Conservation (phyloP, 2,329 filamentous ascomycete genomes). For the Colletotrichum sp. region DNA sequence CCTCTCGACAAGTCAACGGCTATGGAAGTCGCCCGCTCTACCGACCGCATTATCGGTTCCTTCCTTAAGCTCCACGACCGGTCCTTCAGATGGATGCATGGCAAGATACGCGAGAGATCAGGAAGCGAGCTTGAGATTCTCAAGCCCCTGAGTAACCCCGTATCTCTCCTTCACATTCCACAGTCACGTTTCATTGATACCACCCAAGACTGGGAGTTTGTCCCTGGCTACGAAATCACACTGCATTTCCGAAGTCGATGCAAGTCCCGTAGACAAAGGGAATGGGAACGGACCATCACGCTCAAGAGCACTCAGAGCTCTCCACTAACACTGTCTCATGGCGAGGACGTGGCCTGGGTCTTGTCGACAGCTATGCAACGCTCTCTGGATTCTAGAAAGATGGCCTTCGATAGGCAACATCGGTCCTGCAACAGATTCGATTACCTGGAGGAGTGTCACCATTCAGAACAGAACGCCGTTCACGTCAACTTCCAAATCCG, state of each 20-base stretch:
- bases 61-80: conserved; percentile 56
- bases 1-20: conserved; percentile 47
- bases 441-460: conserved; percentile 40
- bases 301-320: conserved; percentile 53
- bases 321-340: conserved; percentile 49
- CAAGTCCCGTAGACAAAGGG: conserved; percentile 34
- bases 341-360: conserved; percentile 53
- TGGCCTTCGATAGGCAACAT: conserved; percentile 45
- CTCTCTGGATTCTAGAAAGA: conserved; percentile 44
- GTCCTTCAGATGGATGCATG: conserved; percentile 52
- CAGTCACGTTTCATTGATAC: conserved; percentile 47
- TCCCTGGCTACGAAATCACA: conserved; percentile 55
- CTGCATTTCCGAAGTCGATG: conserved; percentile 50
- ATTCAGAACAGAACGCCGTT: conserved; percentile 48
- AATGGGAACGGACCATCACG: conserved; percentile 44
- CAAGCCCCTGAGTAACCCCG: conserved; percentile 46
- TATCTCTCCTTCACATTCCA: conserved; percentile 52
- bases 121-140: conserved; percentile 41
- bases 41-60: conserved; percentile 54
- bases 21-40: conserved; percentile 52
- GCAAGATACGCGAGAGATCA: conserved; percentile 42
- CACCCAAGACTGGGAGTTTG: conserved; percentile 49
- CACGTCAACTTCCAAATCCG: conserved; percentile 49
- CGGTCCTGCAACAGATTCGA: conserved; percentile 38
- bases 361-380: conserved; percentile 46